Base-by-base conservation (phyloP, 352 stramenopile species). In the Phytopythium helicoides region DNA sequence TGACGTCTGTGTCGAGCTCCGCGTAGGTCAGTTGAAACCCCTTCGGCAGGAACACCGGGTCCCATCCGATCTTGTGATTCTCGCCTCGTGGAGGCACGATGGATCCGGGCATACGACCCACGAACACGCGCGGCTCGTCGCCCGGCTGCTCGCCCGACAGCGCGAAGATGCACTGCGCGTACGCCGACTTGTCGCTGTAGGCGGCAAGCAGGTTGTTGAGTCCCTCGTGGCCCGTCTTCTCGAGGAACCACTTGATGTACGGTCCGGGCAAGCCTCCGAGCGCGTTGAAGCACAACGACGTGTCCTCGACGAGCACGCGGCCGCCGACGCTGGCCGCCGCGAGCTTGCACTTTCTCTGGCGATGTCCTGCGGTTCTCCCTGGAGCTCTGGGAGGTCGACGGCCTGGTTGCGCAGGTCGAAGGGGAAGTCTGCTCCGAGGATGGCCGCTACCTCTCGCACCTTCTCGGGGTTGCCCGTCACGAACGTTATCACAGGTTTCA, bases 221-320 rank as follows among this genome's bases (percentile, higher is more conserved):
- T 38, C 76, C 96, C 41, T 51, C 92, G 81, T 86, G 92, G 51
- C 93, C 94, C 52, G 87, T 97, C 62, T 97, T 98, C 35, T 98
- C 90, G 10, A 99, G 73, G 60, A 99, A 99, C 94, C 96, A 99
- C 77, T 99, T 99, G 60, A 99, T 97, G 76, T 99, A 99, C 22
- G 95, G 92, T 0, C 96, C 96, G 0, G 96, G 96, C 1, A 99
- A 83, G 0, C 89, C 95, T 34, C 87, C 67, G 6, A 99, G 80
- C 46, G 95, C 96, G 63, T 97, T 97, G 71, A 98, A 99, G 77
- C 95, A 98, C 6, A 99, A 73, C 45, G 87, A 97, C 35, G 95
- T 99, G 75, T 99, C 96, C 71, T 99, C 96, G 22, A 97, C 95
- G 34, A 99, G 87, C 42, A 97, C 92, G 6, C 94, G 71, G 9